phyloP scores from a whole-genome alignment of 2,329 filamentous ascomycete species.

The Aspergillus brasiliensis region DNA sequence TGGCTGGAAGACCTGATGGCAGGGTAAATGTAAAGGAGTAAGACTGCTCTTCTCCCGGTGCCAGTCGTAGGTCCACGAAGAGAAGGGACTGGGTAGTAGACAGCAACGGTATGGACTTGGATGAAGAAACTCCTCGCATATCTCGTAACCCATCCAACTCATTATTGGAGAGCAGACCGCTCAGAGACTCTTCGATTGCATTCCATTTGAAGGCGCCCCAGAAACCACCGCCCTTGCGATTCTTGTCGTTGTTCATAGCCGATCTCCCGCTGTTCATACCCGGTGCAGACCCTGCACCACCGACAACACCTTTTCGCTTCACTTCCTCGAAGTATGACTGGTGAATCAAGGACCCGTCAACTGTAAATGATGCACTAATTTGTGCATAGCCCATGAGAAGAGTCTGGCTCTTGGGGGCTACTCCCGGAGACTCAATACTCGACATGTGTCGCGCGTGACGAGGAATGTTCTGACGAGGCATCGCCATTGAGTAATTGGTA shows the following conservation, averaged over 20 bases:
- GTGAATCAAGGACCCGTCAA: slow-evolving; percentile 90
- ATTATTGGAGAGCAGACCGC: slow-evolving; percentile 79
- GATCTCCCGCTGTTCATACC: slow-evolving; percentile 65
- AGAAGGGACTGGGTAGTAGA: slow-evolving; percentile 93
- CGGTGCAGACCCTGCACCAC: slow-evolving; percentile 77
- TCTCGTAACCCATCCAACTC: slow-evolving; percentile 94
- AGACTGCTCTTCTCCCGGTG: slow-evolving; percentile 82
- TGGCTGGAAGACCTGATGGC: slow-evolving; percentile 86
- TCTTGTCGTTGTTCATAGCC: slow-evolving; percentile 29
- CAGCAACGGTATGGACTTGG: slow-evolving; percentile 85
- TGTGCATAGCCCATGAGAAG: slow-evolving; percentile 99
- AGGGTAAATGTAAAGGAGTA: slow-evolving; percentile 86
- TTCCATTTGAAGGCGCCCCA: slow-evolving; percentile 86
- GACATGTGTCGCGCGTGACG: slow-evolving; percentile 50
- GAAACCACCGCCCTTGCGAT: slow-evolving; percentile 72
- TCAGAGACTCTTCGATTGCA: slow-evolving; percentile 81
- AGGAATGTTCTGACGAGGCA: slow-evolving; percentile 54
- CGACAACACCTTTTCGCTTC: slow-evolving; percentile 88
- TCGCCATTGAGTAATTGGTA: slow-evolving; percentile 50
- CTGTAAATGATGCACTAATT: slow-evolving; percentile 83
- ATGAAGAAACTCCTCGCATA: slow-evolving; percentile 84
- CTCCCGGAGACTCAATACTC: slow-evolving; percentile 35
- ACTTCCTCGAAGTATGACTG: slow-evolving; percentile 91
- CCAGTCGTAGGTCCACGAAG: slow-evolving; percentile 88
- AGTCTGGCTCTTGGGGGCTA: slow-evolving; percentile 57